A percentile compares a stretch with the other conserved stretches of the same genome.
phyloP scores from a whole-genome alignment of 352 stramenopile species.

The Phytophthora constricta region DNA sequence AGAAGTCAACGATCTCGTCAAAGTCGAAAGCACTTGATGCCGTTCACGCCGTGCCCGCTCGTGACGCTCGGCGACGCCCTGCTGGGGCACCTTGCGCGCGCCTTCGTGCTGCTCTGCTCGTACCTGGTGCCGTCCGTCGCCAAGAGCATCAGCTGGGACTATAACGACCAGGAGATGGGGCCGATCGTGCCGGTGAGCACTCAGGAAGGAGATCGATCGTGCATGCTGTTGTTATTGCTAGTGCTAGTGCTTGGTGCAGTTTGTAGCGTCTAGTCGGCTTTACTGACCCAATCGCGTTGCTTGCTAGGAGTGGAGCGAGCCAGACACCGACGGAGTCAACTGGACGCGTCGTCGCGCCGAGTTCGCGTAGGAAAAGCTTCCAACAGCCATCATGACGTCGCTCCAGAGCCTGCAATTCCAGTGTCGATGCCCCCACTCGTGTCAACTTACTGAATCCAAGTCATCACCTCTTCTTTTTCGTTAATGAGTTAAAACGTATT shows the following conservation, averaged over 20 bases:
- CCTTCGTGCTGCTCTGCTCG: slow-evolving; percentile 4
- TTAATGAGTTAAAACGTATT: neutral
- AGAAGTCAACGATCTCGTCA: no score
- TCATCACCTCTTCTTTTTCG: no score
- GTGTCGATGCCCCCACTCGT: no score
- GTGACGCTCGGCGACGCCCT: slow-evolving; percentile 21
- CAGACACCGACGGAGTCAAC: slow-evolving; percentile 20
- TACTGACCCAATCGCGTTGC: no score
- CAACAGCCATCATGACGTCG: neutral
- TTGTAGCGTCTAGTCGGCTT: no score
- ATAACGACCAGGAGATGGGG: slow-evolving; percentile 23
- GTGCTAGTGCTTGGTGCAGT: no score
- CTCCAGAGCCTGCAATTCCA: neutral
- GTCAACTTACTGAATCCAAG: no score
- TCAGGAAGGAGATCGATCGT: neutral
- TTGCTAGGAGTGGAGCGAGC: slow-evolving; percentile 26
- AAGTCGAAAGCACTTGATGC: no score
- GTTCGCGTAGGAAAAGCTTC: slow-evolving; percentile 17
- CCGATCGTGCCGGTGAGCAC: slow-evolving; percentile 12
- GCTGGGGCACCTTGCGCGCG: slow-evolving; percentile 18
- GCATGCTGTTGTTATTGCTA: neutral
- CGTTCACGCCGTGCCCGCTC: neutral
- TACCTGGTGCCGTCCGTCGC: slow-evolving; percentile 7
- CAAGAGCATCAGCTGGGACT: slow-evolving; percentile 29
- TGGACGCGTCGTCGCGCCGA: slow-evolving; percentile 20